Percentiles rank a stretch among this genome's conserved stretches.
Conservation (phyloP, 495 filamentous ascomycete genomes). For the Aspergillus avenaceus region DNA sequence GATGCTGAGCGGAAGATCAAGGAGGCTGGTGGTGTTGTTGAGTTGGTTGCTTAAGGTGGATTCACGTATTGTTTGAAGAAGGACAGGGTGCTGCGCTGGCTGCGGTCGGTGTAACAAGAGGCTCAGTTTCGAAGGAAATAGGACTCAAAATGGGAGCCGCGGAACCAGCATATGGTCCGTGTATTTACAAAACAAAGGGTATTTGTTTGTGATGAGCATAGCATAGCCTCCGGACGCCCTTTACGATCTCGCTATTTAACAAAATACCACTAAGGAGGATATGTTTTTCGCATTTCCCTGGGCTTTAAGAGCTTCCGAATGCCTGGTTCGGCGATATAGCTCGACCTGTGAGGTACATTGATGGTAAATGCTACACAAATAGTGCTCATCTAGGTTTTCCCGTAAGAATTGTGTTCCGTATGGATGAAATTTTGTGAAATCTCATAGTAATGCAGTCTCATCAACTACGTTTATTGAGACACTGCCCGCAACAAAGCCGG, state of each 20-base stretch:
- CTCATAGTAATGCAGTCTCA: no score
- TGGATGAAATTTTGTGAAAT: no score
- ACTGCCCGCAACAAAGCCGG: no score
- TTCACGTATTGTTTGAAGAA: slow-evolving; percentile 27
- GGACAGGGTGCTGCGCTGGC: slow-evolving; percentile 31
- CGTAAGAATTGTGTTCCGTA: no score
- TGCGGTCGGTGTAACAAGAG: slow-evolving; percentile 33
- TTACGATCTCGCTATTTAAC: slow-evolving; percentile 41
- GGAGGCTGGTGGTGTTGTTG: slow-evolving; percentile 84
- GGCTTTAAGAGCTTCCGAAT: neutral
- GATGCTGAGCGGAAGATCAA: slow-evolving; percentile 94
- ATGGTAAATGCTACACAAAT: no score
- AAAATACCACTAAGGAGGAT: slow-evolving; percentile 41
- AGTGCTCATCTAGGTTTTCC: no score
- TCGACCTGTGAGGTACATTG: no score
- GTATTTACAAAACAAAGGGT: slow-evolving; percentile 38
- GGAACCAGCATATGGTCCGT: slow-evolving; percentile 18
- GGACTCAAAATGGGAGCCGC: slow-evolving; percentile 27
- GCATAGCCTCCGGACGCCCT: slow-evolving; percentile 41
- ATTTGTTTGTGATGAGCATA: slow-evolving; percentile 43
- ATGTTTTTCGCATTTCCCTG: slow-evolving; percentile 14
- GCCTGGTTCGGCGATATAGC: neutral
- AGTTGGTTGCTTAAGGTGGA: slow-evolving; percentile 76
- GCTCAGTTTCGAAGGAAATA: slow-evolving; percentile 25
- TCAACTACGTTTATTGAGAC: no score